Base-by-base conservation (phyloP, 1,284 basidiomycete species). In the Boletus sp. region DNA sequence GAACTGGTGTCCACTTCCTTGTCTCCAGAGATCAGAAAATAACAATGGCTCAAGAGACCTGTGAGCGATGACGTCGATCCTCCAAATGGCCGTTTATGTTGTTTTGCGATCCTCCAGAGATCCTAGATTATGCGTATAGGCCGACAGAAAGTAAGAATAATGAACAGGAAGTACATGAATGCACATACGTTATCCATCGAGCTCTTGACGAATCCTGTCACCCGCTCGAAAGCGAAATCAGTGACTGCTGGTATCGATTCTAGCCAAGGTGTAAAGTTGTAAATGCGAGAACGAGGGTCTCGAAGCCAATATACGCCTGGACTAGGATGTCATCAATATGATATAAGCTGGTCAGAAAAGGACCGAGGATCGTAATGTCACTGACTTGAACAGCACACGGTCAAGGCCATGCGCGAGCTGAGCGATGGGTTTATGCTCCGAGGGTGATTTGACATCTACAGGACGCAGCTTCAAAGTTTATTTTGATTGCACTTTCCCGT, bases 31-130 rank as follows among this genome's bases (percentile, higher is more conserved):
- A 95, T 79, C 3, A 94, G 80, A 71, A 95, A 95, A 74, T 98
- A 98, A 46, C 96, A 88, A 60, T 98, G 95, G 54, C 86, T 84
- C 43, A 98, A 80, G 61, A 96, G 85, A 37, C 90, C 87, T 0
- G 93, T 91, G 62, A 97, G 78, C 14, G 94, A 96, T n/a, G 94
- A 97, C 0, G 97, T 99, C 13, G 93, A 96, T 1, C 97, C 97
- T 21, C 86, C 85, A 73, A 92, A 98, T 44, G 73, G 80, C 48
- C 86, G 83, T 0, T 80, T 74, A 61, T 91, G 81, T 43, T 76
- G 74, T 65, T 83, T 79, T 1, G 91, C 90, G 19, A 97, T 76
- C 6, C 74, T 70, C 59, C 82, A 79, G 8, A 98, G 78, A 61
- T 91, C 88, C 88, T 93, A 54, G 5, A 49, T 30, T 19, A 38